Evolutionary conservation across 495 filamentous ascomycete species (phyloP).

Genomic region (Tetracladium setigerum): DNA sequence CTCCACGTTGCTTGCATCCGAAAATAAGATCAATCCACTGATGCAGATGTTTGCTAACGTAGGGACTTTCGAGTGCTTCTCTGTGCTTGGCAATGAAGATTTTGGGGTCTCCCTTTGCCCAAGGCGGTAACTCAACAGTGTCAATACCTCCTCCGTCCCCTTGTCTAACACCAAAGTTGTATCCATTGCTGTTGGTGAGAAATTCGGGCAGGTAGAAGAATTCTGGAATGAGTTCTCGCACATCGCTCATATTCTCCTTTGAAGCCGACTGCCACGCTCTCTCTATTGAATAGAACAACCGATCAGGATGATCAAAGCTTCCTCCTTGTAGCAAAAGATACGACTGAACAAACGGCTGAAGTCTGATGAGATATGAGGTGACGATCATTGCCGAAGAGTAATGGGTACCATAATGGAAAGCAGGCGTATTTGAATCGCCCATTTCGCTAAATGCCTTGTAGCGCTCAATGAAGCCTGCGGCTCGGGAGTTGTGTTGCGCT

Average conservation of each 20-base stretch:
- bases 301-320: conserved; percentile 92
- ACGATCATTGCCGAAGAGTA: conserved; percentile 99
- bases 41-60: conserved; percentile 85
- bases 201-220: conserved; percentile 97
- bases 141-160: conserved; percentile 71
- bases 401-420: conserved; percentile 97
- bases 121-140: conserved; percentile 79
- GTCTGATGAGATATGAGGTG: conserved; percentile 85
- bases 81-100: conserved; percentile 93
- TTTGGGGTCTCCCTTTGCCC: conserved; percentile 95
- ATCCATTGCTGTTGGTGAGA: conserved; percentile 81
- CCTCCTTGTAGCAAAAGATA: conserved; percentile 96
- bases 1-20: conserved; percentile 89
- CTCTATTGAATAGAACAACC: conserved; percentile 88
- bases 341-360: conserved; percentile 94
- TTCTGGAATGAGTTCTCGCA: conserved; percentile 88
- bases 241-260: conserved; percentile 82
- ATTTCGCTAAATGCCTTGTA: conserved; percentile 89
- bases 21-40: conserved; percentile 96
- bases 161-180: conserved; percentile 85
- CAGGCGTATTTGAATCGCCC: conserved; percentile 62
- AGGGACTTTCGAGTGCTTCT: conserved; percentile 88
- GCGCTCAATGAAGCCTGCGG: conserved; percentile 69
- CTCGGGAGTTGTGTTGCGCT: conserved; percentile 70
- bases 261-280: conserved; percentile 91